These are phyloP conservation scores for Auricularia cornea DNA, from an alignment of 768 basidiomycete species.

Conservation along the genomic window DNA sequence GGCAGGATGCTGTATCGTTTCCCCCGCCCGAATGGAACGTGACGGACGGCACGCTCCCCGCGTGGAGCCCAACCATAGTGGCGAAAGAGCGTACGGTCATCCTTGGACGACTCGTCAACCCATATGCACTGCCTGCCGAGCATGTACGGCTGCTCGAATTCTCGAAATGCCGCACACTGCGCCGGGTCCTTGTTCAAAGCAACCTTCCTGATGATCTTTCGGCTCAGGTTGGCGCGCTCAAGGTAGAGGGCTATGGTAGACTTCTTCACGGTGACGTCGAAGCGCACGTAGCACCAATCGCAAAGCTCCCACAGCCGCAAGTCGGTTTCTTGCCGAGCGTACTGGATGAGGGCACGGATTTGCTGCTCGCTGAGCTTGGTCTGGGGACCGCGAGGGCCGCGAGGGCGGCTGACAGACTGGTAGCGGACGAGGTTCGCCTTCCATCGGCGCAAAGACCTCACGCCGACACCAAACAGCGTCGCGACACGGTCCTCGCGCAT, in stretches of 20 bases:
- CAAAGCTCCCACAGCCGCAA: background rate
- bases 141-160: background rate
- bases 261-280: background rate
- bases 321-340: background rate
- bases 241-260: background rate
- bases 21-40: conserved; percentile 18
- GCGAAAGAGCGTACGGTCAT: conserved; percentile 18
- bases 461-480: background rate
- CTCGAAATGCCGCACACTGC: background rate
- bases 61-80: conserved; percentile 14
- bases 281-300: background rate
- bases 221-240: background rate
- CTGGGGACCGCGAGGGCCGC: background rate
- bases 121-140: conserved; percentile 5
- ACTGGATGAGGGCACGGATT: background rate
- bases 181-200: background rate
- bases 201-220: background rate
- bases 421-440: background rate
- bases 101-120: conserved; percentile 24
- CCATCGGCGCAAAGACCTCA: background rate
- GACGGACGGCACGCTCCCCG: conserved; percentile 14
- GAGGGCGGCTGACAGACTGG: background rate
- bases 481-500: background rate
- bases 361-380: background rate
- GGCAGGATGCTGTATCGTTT: conserved; percentile 23